Evolutionary conservation across 2,329 filamentous ascomycete species (phyloP).

Genomic region (Cordyceps cicadae): DNA sequence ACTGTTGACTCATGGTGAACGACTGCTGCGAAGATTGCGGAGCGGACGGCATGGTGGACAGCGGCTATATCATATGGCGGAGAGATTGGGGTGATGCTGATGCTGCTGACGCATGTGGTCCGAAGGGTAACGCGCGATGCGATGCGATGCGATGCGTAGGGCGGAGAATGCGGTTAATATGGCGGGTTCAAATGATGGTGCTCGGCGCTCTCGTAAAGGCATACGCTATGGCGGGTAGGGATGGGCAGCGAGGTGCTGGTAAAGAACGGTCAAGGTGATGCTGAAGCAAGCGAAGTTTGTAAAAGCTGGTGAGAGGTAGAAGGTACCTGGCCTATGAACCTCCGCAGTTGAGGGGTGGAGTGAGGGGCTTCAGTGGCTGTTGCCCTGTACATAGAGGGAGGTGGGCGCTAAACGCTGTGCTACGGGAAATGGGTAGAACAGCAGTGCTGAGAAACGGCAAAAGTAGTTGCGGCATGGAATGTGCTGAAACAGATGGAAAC

Average conservation of each 20-base stretch:
- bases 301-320: not conserved
- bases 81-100: not conserved
- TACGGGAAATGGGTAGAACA: no score
- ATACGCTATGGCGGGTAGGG: not conserved
- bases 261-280: not conserved
- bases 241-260: not conserved
- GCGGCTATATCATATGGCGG: not conserved
- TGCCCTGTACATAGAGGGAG: not conserved
- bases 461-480: no score
- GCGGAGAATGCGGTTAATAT: not conserved
- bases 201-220: not conserved
- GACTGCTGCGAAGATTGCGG: constrained; percentile 49
- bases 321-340: not conserved
- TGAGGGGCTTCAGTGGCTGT: constrained; percentile 1
- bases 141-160: not conserved
- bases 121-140: not conserved
- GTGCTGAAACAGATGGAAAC: not conserved
- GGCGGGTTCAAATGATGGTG: not conserved
- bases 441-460: no score
- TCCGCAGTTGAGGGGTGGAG: not conserved
- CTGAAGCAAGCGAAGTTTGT: not conserved
- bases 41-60: constrained; percentile 28
- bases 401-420: not conserved
- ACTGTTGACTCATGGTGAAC: constrained; percentile 49
- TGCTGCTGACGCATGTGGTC: constrained; percentile 1